Evolutionary conservation across 2,329 filamentous ascomycete genomes (phyloP).

Genomic region (Sclerotinia nivalis): DNA sequence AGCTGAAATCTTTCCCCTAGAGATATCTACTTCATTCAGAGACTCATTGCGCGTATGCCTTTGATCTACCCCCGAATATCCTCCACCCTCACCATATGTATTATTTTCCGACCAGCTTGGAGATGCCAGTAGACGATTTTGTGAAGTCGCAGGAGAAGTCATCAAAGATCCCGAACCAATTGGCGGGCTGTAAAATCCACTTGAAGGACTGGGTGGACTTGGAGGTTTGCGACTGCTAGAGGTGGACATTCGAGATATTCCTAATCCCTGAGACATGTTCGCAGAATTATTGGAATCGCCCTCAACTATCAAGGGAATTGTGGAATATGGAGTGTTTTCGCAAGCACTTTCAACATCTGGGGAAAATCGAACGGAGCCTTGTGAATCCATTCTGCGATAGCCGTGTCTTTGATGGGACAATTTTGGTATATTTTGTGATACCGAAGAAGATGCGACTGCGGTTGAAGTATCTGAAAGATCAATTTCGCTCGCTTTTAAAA

Average conservation of each 20-base stretch:
- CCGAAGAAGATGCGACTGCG: conserved; percentile 7
- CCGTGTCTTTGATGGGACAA: conserved; percentile 15
- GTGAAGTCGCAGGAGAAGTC: conserved; percentile 6
- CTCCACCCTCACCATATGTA: conserved; percentile 8
- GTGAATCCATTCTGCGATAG: conserved; percentile 22
- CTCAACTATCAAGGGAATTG: neutral
- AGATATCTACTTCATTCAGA: conserved; percentile 23
- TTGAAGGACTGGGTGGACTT: conserved; percentile 13
- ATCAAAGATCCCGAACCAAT: neutral
- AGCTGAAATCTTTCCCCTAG: conserved; percentile 25
- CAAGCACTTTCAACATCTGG: neutral
- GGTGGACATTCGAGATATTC: conserved; percentile 20
- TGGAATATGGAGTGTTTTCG: neutral
- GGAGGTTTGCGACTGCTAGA: conserved; percentile 10
- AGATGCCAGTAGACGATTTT: conserved; percentile 26
- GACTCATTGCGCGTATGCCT: conserved; percentile 5
- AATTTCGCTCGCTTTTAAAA: conserved; percentile 2
- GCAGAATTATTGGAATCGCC: neutral
- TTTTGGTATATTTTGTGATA: neutral
- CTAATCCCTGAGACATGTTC: conserved; percentile 9
- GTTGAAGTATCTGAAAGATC: neutral
- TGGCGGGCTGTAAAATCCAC: conserved; percentile 10
- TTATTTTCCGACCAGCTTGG: conserved; percentile 24
- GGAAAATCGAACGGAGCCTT: conserved; percentile 16
- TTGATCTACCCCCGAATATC: neutral